Evolutionary conservation across 352 stramenopile genomes (phyloP), one percentile per base, ranked within the genome.

Genomic region (Globisporangium lucens): DNA sequence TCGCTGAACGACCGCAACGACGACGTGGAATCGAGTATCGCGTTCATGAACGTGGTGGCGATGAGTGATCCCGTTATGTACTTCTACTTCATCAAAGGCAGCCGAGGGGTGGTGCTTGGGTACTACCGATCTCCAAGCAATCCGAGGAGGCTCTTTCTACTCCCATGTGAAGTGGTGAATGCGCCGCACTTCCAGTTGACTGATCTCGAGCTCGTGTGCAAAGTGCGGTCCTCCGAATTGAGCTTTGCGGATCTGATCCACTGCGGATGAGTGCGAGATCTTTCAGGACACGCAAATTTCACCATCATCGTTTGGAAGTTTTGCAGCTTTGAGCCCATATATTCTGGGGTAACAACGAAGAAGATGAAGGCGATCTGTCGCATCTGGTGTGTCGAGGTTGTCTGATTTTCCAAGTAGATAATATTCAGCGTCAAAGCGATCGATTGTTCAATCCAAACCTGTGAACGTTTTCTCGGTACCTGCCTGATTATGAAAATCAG

Each of bases 61-160:
- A 68, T 72, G 67, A 72, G 35, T 35, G 61, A 69, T 41, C 67
- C 67, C 17, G n/a, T 72, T 8, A 56, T 66, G 49, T 72, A 65
- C 35, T 64, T 70, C 38, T 49, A 35, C 8, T 47, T 57, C 12
- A 27, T 52, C 12, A 17, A 47, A 3, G 51, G 58, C n/a, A 60
- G 65, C 5, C 38, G 51, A 3, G 58, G 60, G 13, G 12, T 22
- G 1, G 3, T n/a, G 13, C 60, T 65, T 2, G 60, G 60, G 15
- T 65, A 65, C 29, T 65, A 46, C 46, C 30, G 46, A 9, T 65
- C 60, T 20, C 20, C 24, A 24, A 20, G 12, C 12, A 41, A 36
- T 5, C 27, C 36, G 12, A 46, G 36, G 10, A 15, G 36, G 36
- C 36, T 46, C 36, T 46, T 46, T 17, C 10, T 46, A 1, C 36